Evolutionary conservation across 2,329 filamentous ascomycete species (phyloP), one percentile per base, ranked within the genome.

Genomic region (Mariannaea elegans): DNA sequence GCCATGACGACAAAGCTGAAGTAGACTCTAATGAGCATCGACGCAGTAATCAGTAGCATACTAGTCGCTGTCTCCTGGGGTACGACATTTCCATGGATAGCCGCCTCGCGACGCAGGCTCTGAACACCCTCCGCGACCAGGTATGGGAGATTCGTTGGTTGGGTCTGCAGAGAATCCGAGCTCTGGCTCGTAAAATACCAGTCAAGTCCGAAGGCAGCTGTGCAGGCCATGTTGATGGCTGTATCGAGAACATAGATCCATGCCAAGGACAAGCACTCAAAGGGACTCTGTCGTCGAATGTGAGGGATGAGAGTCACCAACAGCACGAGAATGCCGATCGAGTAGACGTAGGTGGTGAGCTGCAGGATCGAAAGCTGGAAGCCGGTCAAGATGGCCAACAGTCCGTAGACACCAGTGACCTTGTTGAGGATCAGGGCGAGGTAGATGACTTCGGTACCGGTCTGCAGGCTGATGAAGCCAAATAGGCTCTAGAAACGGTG

Each of bases 301-400:
- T 95, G 90, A 47, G 91, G 91, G 71, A 91, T 85, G 46, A 97
- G 88, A 70, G 87, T 85, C 50, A 86, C 82, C 66, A 92, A 85
- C 44, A 90, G 78, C 64, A 84, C 81, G 64, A 97, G 87, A 24
- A 91, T 85, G 63, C 86, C 69, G 62, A 95, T 84, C 23, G 91
- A 95, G 83, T 97, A 97, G 47, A 97, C 84, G 82, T 97, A 97
- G 84, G 96, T 95, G 58, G 90, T 91, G 57, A 97, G 84, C 77
- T 97, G 94, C 21, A 95, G 84, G 27, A 88, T 83, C 53, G 92
- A 94, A 63, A 97, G 87, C 68, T 90, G 83, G 77, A 92, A 93
- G 73, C 94, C 94, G 21, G 94, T 97, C 65, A 97, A 82, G 67
- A 97, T 86, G 59, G 94, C 93, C 67, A 97, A 89, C 41, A 97